Evolutionary conservation across 2,329 filamentous ascomycete species (phyloP).

Genomic region (Hymenotorrendiella dingleyae): DNA sequence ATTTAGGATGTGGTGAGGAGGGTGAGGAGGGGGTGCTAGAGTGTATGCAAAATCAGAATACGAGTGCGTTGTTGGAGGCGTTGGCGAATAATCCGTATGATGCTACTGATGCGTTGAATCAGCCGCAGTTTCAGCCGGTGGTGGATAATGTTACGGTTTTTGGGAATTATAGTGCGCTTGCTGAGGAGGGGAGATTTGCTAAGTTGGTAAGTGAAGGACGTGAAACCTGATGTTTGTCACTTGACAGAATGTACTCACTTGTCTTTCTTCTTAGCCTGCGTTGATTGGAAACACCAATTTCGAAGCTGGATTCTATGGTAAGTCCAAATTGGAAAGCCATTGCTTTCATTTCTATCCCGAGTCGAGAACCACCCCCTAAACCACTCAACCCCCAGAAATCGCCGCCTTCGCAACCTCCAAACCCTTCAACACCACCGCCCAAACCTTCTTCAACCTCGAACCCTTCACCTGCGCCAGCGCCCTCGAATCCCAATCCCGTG

Average conservation of each 20-base stretch:
- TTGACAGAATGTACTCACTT: no score
- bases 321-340: no score
- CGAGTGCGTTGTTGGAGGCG: conserved; percentile 11
- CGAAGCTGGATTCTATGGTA: conserved; percentile 24
- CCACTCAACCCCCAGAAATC: no score
- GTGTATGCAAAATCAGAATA: conserved; percentile 12
- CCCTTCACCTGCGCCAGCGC: conserved; percentile 29
- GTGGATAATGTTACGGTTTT: conserved; percentile 14
- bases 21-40: conserved; percentile 5
- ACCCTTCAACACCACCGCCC: no score
- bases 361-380: no score
- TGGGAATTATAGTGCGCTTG: conserved; percentile 6
- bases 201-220: no score
- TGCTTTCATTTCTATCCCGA: no score
- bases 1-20: conserved; percentile 16
- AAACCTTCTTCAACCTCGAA: conserved; percentile 18
- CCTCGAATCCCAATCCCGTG: conserved; percentile 12
- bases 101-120: conserved; percentile 7
- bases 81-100: conserved; percentile 9
- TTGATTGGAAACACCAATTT: conserved; percentile 23
- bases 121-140: conserved; percentile 11
- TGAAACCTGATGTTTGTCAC: no score
- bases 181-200: conserved; percentile 11
- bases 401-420: conserved; percentile 9
- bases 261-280: neutral